Conservation (phyloP, 1,284 basidiomycete genomes). For the Heliocybe sulcata region DNA sequence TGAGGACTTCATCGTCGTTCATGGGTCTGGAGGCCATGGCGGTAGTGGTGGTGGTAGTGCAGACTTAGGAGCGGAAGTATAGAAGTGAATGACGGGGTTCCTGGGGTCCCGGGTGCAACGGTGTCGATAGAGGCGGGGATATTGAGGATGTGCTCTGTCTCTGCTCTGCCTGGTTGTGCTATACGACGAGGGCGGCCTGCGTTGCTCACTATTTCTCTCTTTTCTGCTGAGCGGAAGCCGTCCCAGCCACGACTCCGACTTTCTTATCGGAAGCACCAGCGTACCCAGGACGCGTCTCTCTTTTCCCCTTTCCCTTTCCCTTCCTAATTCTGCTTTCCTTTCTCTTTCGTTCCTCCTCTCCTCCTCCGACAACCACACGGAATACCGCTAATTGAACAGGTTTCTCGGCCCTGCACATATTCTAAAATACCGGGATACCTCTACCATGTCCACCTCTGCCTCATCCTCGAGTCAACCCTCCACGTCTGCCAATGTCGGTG, state of each 20-base stretch:
- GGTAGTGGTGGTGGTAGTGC: neutral
- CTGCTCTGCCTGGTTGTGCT: neutral
- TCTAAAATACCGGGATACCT: slow-evolving; percentile 2
- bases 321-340: slow-evolving; percentile 12
- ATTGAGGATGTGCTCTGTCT: neutral
- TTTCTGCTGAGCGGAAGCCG: slow-evolving; percentile 1
- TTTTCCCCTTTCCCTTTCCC: slow-evolving; percentile 17
- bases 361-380: slow-evolving; percentile 13
- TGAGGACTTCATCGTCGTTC: slow-evolving; percentile 94
- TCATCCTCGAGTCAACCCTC: slow-evolving; percentile 26
- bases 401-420: neutral
- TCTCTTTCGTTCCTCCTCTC: slow-evolving; percentile 12
- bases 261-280: neutral
- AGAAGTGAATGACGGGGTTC: neutral
- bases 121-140: neutral
- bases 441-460: slow-evolving; percentile 18
- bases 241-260: neutral
- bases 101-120: neutral
- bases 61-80: neutral
- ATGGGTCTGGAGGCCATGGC: slow-evolving; percentile 62
- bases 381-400: slow-evolving; percentile 6
- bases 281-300: slow-evolving; percentile 6
- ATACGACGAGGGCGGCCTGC: neutral
- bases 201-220: neutral
- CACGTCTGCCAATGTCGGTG: slow-evolving; percentile 36